These are phyloP conservation scores for Euphrasia arctica DNA, from an alignment of 305 asterid genomes.

Conservation along the genomic window DNA sequence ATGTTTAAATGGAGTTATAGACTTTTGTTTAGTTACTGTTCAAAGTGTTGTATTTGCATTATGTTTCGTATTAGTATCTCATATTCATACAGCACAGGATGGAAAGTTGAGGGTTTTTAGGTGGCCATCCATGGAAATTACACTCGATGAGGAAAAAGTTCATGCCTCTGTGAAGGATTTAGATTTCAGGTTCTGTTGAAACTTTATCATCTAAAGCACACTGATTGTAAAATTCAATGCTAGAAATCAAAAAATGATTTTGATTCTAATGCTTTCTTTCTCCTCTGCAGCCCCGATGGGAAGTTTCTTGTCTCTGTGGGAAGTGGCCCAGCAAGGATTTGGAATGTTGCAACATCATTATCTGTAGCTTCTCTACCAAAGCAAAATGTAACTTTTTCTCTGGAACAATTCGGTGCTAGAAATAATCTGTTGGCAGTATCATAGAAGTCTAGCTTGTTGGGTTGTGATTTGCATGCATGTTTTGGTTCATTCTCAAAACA, in stretches of 20 bases:
- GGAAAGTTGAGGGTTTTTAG: constrained; percentile 84
- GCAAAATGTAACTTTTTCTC: constrained; percentile 51
- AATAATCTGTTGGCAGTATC: constrained; percentile 3
- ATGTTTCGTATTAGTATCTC: constrained; percentile 27
- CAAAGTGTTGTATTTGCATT: constrained; percentile 10
- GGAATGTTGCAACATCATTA: constrained; percentile 62
- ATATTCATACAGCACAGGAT: constrained; percentile 70
- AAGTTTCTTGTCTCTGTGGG: constrained; percentile 87
- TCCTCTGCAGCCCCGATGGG: constrained; percentile 73
- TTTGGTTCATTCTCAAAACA: not conserved
- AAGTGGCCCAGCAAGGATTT: constrained; percentile 82
- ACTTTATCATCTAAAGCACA: constrained; percentile 16
- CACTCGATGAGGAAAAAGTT: constrained; percentile 53
- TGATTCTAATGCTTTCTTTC: constrained; percentile 28
- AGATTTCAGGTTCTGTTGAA: constrained; percentile 70
- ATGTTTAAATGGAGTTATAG: not conserved
- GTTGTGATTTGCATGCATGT: constrained; percentile 11
- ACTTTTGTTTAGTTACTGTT: constrained; percentile 4
- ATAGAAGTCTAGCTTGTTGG: constrained; percentile 9
- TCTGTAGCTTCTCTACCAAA: constrained; percentile 62
- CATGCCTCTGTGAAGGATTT: constrained; percentile 83
- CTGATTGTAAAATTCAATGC: constrained; percentile 12
- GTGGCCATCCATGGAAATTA: constrained; percentile 85
- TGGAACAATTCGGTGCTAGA: constrained; percentile 1
- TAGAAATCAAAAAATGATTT: constrained; percentile 14